phyloP scores from a whole-genome alignment of 169 alveolate genomes.

The Condylostoma magnum region DNA sequence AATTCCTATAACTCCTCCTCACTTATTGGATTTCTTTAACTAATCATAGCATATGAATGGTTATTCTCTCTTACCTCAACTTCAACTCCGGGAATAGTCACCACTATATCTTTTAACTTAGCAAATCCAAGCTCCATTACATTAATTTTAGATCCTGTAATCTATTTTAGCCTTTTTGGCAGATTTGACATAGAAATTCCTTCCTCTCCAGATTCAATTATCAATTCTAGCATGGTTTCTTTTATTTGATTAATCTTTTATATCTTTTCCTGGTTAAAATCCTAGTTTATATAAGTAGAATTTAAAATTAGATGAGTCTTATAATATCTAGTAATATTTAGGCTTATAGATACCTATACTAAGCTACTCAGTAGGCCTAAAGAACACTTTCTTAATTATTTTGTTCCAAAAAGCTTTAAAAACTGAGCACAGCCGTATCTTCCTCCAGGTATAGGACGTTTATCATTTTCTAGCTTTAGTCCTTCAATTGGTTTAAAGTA shows the following conservation, averaged over 20 bases:
- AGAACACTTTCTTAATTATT: constrained; percentile 45
- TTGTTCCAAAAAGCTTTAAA: constrained; percentile 70
- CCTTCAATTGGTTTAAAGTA: no score
- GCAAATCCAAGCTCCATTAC: constrained; percentile 67
- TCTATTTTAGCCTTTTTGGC: constrained; percentile 49
- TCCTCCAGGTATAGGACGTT: constrained; percentile 47
- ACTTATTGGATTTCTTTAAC: no score
- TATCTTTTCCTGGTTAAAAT: not conserved
- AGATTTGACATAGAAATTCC: constrained; percentile 64
- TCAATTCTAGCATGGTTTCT: constrained; percentile 43
- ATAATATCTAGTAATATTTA: constrained; percentile 59
- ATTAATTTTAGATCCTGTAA: constrained; percentile 44
- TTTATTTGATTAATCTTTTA: constrained; percentile 45
- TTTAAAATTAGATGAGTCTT: constrained; percentile 56
- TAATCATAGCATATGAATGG: constrained; percentile 60
- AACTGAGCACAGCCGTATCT: constrained; percentile 81
- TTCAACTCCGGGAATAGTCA: constrained; percentile 43
- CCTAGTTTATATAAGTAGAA: not conserved
- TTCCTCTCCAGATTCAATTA: constrained; percentile 39
- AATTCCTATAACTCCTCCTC: no score
- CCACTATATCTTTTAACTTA: constrained; percentile 59
- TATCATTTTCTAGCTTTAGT: not conserved
- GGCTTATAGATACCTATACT: constrained; percentile 69
- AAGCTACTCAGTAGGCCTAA: constrained; percentile 61
- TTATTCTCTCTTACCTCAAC: constrained; percentile 52